Percentiles rank a stretch among this genome's conserved stretches.
phyloP scores from a whole-genome alignment of 2,329 filamentous ascomycete genomes.

The Cladophialophora immunda region DNA sequence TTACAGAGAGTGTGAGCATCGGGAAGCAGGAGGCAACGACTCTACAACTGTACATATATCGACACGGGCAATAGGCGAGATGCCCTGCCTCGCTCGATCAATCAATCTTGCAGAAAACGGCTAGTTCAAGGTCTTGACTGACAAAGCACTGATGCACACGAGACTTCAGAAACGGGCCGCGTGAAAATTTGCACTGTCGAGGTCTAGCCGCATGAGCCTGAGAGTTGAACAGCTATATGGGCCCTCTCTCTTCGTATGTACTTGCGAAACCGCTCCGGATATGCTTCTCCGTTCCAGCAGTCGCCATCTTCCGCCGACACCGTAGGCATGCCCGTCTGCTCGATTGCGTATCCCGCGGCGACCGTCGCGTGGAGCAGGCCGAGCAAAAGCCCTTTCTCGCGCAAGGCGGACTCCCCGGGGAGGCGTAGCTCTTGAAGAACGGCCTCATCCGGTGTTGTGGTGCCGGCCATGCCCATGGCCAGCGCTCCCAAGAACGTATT shows the following conservation, averaged over 20 bases:
- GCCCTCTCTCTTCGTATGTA: constrained; percentile 35
- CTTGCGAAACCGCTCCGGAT: constrained; percentile 30
- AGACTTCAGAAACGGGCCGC: background rate
- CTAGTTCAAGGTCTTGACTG: background rate
- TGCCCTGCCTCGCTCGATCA: background rate
- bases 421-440: constrained; percentile 44
- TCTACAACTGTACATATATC: background rate
- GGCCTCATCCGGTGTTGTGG: constrained; percentile 35
- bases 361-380: constrained; percentile 81
- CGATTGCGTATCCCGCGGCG: constrained; percentile 90
- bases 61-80: background rate
- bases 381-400: constrained; percentile 62
- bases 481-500: constrained; percentile 78
- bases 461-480: constrained; percentile 60
- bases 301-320: constrained; percentile 45
- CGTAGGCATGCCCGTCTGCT: constrained; percentile 85
- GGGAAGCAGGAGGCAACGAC: background rate
- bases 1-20: background rate
- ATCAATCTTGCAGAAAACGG: background rate
- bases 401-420: background rate
- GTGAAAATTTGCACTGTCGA: background rate
- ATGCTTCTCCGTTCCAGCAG: constrained; percentile 52
- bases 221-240: constrained; percentile 20
- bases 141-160: background rate
- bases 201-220: background rate